phyloP scores from a whole-genome alignment of 2,329 filamentous ascomycete species.

The Microdochium nivale region DNA sequence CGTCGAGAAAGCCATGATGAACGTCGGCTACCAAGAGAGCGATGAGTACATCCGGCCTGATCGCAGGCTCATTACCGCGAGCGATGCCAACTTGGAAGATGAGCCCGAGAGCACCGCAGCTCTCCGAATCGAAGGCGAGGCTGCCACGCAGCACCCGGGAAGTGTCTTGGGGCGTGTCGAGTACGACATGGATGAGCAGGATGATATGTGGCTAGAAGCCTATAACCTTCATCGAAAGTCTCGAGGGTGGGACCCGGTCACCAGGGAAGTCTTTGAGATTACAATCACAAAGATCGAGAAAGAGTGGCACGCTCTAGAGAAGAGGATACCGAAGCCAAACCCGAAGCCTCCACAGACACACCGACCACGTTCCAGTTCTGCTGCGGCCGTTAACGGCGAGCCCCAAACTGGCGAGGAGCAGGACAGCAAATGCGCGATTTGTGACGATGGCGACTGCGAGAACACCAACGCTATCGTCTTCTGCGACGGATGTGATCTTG shows the following conservation, averaged over 20 bases:
- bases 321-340: conserved; percentile 92
- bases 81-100: conserved; percentile 50
- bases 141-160: conserved; percentile 30
- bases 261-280: conserved; percentile 91
- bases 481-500: conserved; percentile 94
- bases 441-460: conserved; percentile 98
- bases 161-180: conserved; percentile 72
- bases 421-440: conserved; percentile 95
- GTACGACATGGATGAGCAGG: conserved; percentile 99
- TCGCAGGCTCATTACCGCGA: conserved; percentile 58
- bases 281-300: conserved; percentile 99
- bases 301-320: conserved; percentile 94
- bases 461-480: conserved; percentile 99
- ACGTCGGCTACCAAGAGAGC: conserved; percentile 91
- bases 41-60: conserved; percentile 79
- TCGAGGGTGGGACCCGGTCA: conserved; percentile 72
- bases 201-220: conserved; percentile 88
- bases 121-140: conserved; percentile 49
- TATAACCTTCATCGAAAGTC: conserved; percentile 71
- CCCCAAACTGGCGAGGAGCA: conserved; percentile 82
- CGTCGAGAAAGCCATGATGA: conserved; percentile 93
- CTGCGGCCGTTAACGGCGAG: conserved; percentile 92
- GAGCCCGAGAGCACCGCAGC: conserved; percentile 39
- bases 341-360: conserved; percentile 94
- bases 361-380: conserved; percentile 83